Evolutionary conservation across 305 asterid species (phyloP), one percentile per base, ranked within the genome.

Genomic region (Solanum hybrid): DNA sequence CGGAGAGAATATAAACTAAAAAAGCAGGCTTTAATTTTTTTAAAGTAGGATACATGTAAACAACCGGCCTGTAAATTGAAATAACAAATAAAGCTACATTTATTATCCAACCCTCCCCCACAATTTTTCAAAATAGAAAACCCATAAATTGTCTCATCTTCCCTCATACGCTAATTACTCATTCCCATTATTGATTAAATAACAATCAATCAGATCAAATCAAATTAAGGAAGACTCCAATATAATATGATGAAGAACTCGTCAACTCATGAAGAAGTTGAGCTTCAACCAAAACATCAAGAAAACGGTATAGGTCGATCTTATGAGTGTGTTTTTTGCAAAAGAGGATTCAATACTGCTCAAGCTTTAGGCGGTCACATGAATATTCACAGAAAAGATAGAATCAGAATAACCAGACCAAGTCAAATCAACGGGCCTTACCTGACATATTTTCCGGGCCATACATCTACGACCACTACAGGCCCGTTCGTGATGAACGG

Each of bases 281-380:
- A 51, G 76, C 83, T 13, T 7, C 87, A 51, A 10, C 76, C 38
- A 83, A 83, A 51, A 10, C 38, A 41, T 4, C 37, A 45, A 17
- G 88, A 84, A 51, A 51, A 84, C 9, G 88, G 76, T 10, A 22
- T 87, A 2, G 89, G 89, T 34, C 26, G 89, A 87, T 87, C 68
- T 73, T 87, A 87, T 17, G 89, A 87, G 65, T 87, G 89, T 73
- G 68, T 87, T 15, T 87, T 87, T n/a, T 87, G 89, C 37, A 87
- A 87, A 27, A 34, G 89, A 87, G 89, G 89, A 26, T 87, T 87
- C 82, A 87, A 87, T 24, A 87, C 89, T 8, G 89, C 89, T 5
- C 89, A 87, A 70, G 89, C 89, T 34, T 73, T 87, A 75, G 89
- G 89, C 41, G 89, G 88, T 2, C 70, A 70, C 45, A 75, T 68